Evolutionary conservation across 345 rosid species (phyloP).

Genomic region (Firmiana major): DNA sequence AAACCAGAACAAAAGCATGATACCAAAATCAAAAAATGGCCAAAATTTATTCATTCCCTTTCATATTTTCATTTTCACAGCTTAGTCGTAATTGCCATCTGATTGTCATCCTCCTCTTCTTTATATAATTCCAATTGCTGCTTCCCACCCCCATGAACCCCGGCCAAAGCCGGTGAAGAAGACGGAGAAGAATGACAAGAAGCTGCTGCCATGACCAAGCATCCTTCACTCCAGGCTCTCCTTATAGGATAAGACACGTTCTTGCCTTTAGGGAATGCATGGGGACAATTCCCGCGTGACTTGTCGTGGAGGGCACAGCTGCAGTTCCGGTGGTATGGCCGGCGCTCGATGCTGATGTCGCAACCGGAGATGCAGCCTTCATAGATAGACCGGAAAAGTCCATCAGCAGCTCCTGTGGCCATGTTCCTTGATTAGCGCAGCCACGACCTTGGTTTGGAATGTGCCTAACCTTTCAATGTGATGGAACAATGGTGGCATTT

Average conservation of each 20-base stretch:
- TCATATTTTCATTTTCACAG: background rate
- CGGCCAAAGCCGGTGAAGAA: conserved; percentile 31
- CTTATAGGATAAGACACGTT: conserved; percentile 50
- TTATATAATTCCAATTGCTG: background rate
- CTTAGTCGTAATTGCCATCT: background rate
- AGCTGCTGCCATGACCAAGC: conserved; percentile 34
- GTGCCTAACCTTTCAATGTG: background rate
- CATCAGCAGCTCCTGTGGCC: conserved; percentile 53
- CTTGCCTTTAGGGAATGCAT: conserved; percentile 20
- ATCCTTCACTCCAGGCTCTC: conserved; percentile 67
- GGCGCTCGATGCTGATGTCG: conserved; percentile 43
- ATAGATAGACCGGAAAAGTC: conserved; percentile 46
- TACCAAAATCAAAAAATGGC: background rate
- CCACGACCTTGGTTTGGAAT: background rate
- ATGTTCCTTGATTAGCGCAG: conserved; percentile 18
- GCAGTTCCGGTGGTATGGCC: conserved; percentile 70
- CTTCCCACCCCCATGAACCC: background rate
- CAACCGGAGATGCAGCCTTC: conserved; percentile 54
- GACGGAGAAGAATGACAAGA: conserved; percentile 38
- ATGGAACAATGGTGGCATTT: conserved; percentile 12
- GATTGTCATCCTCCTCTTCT: background rate
- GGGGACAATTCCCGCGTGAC: conserved; percentile 24
- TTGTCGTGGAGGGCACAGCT: conserved; percentile 52
- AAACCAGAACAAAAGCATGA: background rate
- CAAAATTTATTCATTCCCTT: background rate